Evolutionary conservation across 176 grass and related monocot species (phyloP).

Genomic region (Carex kokanica): DNA sequence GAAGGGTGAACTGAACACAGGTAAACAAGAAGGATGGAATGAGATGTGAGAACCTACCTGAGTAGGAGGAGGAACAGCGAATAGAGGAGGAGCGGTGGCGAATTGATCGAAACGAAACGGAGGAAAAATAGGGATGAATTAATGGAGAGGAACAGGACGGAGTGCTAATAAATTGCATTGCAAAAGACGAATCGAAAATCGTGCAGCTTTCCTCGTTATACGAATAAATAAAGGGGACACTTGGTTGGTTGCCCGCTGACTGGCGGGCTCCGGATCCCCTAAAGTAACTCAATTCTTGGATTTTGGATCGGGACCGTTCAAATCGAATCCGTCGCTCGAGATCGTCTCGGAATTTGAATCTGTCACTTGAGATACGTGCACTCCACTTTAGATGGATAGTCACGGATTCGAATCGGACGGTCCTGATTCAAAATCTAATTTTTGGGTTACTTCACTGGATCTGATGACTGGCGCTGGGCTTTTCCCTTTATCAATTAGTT

Average conservation of each 20-base stretch:
- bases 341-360: too few relatives aligned
- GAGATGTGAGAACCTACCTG: conserved; percentile 3
- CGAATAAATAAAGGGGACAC: background rate
- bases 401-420: too few relatives aligned
- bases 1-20: too few relatives aligned
- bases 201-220: background rate
- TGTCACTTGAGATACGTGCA: too few relatives aligned
- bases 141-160: conserved; percentile 22
- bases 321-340: too few relatives aligned
- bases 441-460: too few relatives aligned
- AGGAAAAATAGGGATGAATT: background rate
- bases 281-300: too few relatives aligned
- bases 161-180: background rate
- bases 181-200: background rate
- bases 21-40: background rate
- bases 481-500: background rate
- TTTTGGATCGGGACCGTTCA: too few relatives aligned
- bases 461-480: too few relatives aligned
- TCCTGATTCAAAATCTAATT: too few relatives aligned
- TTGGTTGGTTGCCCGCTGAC: background rate
- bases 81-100: conserved; percentile 1
- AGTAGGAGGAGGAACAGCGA: background rate
- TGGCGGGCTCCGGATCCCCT: too few relatives aligned
- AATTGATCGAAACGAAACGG: background rate
- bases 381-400: too few relatives aligned